phyloP scores from a whole-genome alignment of 495 filamentous ascomycete genomes.

The Platismatia glauca region DNA sequence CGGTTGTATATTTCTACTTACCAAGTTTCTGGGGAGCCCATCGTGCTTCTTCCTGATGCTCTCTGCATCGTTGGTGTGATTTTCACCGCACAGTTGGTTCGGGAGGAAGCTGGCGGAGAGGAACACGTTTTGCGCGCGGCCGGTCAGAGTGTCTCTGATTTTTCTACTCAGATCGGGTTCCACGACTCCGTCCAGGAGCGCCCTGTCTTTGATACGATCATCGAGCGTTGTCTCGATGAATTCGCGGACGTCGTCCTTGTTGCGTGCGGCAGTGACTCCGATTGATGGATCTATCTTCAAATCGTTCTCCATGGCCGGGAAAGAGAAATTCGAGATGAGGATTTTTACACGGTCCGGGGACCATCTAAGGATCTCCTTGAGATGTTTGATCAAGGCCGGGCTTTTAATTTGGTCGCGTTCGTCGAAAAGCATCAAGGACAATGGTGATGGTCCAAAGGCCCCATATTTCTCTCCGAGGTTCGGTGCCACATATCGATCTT shows the following conservation, averaged over 20 bases:
- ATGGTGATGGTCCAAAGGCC: constrained; percentile 14
- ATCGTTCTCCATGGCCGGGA: constrained; percentile 20
- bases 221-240: constrained; percentile 16
- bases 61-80: constrained; percentile 10
- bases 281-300: constrained; percentile 9
- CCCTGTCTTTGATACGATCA: constrained; percentile 2
- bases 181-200: not conserved
- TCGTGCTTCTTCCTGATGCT: constrained; percentile 16
- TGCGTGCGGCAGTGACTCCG: constrained; percentile 18
- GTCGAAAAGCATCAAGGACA: constrained; percentile 19
- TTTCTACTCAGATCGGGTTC: not conserved
- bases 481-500: constrained; percentile 4
- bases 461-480: constrained; percentile 11
- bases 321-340: constrained; percentile 19
- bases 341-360: constrained; percentile 12
- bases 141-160: constrained; percentile 13
- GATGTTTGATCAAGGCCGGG: constrained; percentile 5
- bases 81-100: constrained; percentile 16
- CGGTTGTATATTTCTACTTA: constrained; percentile 12
- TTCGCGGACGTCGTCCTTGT: constrained; percentile 14
- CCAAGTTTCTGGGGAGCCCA: constrained; percentile 12
- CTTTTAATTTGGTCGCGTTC: constrained; percentile 16
- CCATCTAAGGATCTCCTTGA: constrained; percentile 9
- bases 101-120: constrained; percentile 18
- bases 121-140: constrained; percentile 18